Conservation (phyloP, 2,329 filamentous ascomycete genomes). For the Basipetospora chlamydospora region DNA sequence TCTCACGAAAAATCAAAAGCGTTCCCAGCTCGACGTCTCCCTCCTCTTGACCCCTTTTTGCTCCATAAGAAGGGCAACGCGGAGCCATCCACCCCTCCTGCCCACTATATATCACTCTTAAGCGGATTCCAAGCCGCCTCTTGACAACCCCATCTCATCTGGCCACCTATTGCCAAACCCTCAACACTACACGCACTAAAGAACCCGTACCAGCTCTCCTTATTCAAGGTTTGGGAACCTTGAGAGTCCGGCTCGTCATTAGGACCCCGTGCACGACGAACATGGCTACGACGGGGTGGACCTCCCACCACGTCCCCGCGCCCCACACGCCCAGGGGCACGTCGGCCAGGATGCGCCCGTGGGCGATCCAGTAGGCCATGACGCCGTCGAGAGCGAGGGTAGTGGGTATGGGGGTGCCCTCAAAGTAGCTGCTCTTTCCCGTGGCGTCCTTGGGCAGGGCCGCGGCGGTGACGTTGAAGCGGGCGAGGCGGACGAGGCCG, state of each 20-base stretch:
- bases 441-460: constrained; percentile 80
- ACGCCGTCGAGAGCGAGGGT: constrained; percentile 65
- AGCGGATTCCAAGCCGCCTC: too few relatives aligned
- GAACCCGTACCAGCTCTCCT: too few relatives aligned
- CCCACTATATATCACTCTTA: too few relatives aligned
- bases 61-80: too few relatives aligned
- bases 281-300: constrained; percentile 68
- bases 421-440: constrained; percentile 91
- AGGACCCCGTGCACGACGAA: constrained; percentile 83
- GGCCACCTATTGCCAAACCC: not conserved
- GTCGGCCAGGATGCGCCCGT: constrained; percentile 63
- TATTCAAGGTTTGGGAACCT: constrained; percentile 71
- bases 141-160: too few relatives aligned
- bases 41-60: too few relatives aligned
- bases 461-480: constrained; percentile 92
- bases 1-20: too few relatives aligned
- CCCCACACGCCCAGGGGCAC: constrained; percentile 64
- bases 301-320: constrained; percentile 55
- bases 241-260: constrained; percentile 91
- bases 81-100: too few relatives aligned
- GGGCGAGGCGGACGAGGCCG: constrained; percentile 80
- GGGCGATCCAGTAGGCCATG: constrained; percentile 80
- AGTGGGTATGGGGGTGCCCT: constrained; percentile 92
- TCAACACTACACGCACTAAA: not conserved
- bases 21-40: too few relatives aligned